These are phyloP conservation scores for Cerioporus squamosus DNA, from an alignment of 1,284 basidiomycete genomes.

Conservation along the genomic window DNA sequence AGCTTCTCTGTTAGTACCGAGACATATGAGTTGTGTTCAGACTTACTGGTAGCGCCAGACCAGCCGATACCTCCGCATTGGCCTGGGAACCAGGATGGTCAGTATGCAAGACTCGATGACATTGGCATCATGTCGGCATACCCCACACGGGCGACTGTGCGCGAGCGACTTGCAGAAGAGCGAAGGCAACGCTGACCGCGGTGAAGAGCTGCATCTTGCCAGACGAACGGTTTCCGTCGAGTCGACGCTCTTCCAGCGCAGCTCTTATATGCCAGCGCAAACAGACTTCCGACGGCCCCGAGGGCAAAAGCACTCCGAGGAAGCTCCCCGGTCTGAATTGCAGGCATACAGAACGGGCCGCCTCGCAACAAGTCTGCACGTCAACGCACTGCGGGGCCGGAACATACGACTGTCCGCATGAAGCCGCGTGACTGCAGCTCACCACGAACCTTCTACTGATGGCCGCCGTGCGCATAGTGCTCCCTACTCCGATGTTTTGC, in stretches of 20 bases:
- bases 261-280: constrained; percentile 4
- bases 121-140: neutral
- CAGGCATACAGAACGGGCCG: constrained; percentile 6
- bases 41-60: constrained; percentile 23
- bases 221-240: neutral
- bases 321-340: constrained; percentile 21
- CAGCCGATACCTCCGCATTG: constrained; percentile 30
- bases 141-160: constrained; percentile 32
- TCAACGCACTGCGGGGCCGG: neutral
- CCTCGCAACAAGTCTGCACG: neutral
- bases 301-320: constrained; percentile 12
- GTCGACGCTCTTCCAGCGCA: neutral
- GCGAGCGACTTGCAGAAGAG: constrained; percentile 5
- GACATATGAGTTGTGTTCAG: neutral
- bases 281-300: neutral
- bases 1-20: neutral
- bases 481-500: neutral
- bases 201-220: constrained; percentile 23
- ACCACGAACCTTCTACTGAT: neutral
- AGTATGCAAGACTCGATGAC: neutral
- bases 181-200: constrained; percentile 21
- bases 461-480: neutral
- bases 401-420: neutral
- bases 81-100: constrained; percentile 4
- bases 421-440: constrained; percentile 10